Percentiles rank a stretch among this genome's conserved stretches.
Conservation (phyloP, 306 rosid species). For the Purshia tridentata region DNA sequence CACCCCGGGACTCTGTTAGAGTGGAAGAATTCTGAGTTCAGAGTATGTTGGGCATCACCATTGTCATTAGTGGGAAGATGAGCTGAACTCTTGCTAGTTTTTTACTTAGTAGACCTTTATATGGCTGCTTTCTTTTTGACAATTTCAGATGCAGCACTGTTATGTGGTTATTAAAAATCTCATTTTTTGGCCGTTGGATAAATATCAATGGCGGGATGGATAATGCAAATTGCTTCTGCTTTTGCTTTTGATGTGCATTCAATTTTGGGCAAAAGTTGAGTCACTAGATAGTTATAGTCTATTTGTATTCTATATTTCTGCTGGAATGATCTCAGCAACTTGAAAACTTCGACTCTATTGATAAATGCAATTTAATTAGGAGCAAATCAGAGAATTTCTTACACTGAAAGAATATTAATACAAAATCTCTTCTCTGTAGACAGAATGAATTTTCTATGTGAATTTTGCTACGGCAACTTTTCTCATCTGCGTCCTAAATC, state of each 20-base stretch:
- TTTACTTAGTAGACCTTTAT: constrained; percentile 23
- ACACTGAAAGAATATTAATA: neutral
- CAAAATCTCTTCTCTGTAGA: neutral
- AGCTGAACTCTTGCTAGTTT: constrained; percentile 19
- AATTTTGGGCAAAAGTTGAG: neutral
- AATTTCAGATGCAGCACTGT: neutral
- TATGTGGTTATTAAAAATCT: neutral
- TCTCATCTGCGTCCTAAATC: constrained; percentile 17
- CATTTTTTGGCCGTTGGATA: neutral
- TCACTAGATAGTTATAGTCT: too few relatives aligned
- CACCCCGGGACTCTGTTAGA: constrained; percentile 55
- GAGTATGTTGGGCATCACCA: neutral
- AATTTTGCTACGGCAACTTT: constrained; percentile 6
- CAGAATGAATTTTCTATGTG: constrained; percentile 8
- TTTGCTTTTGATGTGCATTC: neutral
- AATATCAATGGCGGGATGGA: neutral
- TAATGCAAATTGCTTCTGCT: constrained; percentile 1
- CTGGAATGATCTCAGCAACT: neutral
- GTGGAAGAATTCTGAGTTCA: constrained; percentile 62
- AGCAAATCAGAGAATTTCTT: neutral
- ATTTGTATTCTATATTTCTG: too few relatives aligned
- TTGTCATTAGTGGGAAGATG: constrained; percentile 27
- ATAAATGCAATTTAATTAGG: neutral
- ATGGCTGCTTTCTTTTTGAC: constrained; percentile 5
- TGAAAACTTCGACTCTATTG: neutral